Conservation (phyloP, 1,284 basidiomycete species). For the Leccinum discolor region DNA sequence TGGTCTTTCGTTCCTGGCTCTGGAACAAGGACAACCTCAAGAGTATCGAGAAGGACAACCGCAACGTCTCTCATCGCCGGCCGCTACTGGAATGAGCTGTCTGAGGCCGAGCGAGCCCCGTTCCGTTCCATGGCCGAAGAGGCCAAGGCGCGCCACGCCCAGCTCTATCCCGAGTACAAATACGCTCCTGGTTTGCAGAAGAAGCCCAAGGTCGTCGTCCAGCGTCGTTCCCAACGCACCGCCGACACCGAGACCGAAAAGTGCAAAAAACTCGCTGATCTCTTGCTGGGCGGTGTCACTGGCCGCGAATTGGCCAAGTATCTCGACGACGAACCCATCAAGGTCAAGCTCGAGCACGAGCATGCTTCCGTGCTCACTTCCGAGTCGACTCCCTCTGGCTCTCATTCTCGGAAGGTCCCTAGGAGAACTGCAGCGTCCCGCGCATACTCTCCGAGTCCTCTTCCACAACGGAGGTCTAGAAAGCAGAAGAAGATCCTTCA, state of each 20-base stretch:
- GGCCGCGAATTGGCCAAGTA: slow-evolving; percentile 34
- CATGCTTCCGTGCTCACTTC: slow-evolving; percentile 13
- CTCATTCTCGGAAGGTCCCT: too few species aligned
- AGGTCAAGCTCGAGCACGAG: slow-evolving; percentile 4
- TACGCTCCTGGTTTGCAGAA: slow-evolving; percentile 45
- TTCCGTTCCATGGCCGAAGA: slow-evolving; percentile 45
- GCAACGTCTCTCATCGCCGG: slow-evolving; percentile 55
- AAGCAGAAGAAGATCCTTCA: slow-evolving; percentile 1
- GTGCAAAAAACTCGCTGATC: slow-evolving; percentile 44
- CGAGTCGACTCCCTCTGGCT: too few species aligned
- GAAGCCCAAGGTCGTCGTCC: slow-evolving; percentile 20
- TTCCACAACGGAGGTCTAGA: slow-evolving; percentile 7
- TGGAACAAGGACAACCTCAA: slow-evolving; percentile 51
- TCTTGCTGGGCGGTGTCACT: slow-evolving; percentile 42
- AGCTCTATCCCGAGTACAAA: slow-evolving; percentile 56
- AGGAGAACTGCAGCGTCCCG: background rate
- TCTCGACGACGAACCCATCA: slow-evolving; percentile 7
- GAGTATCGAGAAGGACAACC: slow-evolving; percentile 46
- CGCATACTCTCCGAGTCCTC: background rate
- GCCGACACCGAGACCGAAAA: slow-evolving; percentile 35
- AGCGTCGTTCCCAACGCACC: slow-evolving; percentile 30
- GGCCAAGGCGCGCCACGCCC: slow-evolving; percentile 50
- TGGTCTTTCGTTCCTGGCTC: slow-evolving; percentile 76
- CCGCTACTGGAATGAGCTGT: slow-evolving; percentile 40
- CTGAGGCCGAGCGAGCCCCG: slow-evolving; percentile 35